Conservation (phyloP, 2,329 filamentous ascomycete genomes). For the Aphanocladium album region DNA sequence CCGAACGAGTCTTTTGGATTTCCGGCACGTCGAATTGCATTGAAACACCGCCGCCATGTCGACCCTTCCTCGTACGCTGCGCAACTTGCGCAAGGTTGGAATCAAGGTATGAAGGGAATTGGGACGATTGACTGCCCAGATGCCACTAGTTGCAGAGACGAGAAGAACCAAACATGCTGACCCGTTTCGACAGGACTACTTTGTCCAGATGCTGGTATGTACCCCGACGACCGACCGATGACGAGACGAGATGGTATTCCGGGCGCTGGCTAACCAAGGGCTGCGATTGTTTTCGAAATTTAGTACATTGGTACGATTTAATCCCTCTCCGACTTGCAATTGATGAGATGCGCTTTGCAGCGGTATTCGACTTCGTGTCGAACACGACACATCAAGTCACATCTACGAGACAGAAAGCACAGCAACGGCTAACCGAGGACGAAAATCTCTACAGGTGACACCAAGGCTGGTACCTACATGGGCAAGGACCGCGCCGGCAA, state of each 20-base stretch:
- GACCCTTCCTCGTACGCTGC: constrained; percentile 78
- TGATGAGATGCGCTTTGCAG: not conserved
- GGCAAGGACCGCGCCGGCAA: constrained; percentile 88
- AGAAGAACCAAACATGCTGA: constrained; percentile 1
- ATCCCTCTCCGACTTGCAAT: not conserved
- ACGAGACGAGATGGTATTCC: constrained; percentile 16
- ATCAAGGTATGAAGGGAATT: constrained; percentile 60
- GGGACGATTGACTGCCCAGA: not conserved
- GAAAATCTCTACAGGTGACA: constrained; percentile 70
- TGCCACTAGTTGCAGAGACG: not conserved
- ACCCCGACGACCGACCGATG: constrained; percentile 21
- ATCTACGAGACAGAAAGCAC: not conserved
- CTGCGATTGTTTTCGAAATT: constrained; percentile 16
- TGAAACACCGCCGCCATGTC: constrained; percentile 64
- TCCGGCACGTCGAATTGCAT: constrained; percentile 19
- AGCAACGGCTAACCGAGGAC: not conserved
- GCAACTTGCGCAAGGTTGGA: constrained; percentile 82
- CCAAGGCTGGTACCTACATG: constrained; percentile 84
- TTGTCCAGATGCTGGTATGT: constrained; percentile 87
- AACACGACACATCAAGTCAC: too few species aligned
- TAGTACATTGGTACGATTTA: constrained; percentile 51
- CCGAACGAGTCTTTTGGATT: constrained; percentile 13
- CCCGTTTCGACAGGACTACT: constrained; percentile 63
- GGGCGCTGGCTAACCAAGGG: not conserved
- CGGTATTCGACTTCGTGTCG: not conserved